Base-by-base conservation (phyloP, 371 early-diverging fungal species). In the Saksenaea vasiformis region DNA sequence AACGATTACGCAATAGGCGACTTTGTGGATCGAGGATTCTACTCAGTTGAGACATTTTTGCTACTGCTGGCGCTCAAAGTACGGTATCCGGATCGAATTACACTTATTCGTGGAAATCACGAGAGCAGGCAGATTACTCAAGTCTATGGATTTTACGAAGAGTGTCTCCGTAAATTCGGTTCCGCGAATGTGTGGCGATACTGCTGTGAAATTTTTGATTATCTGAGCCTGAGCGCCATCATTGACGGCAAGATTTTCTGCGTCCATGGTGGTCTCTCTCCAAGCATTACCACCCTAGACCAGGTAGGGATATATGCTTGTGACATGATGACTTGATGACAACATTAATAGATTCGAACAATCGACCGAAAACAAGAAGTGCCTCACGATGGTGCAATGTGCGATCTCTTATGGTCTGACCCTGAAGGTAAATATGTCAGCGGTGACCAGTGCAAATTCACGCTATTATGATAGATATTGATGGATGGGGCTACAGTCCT, bases 111-210 rank as follows among this genome's bases (percentile, higher is more conserved):
- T 58, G 99, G 99, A 54, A 99, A 99, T 82, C 99, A 99, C 74
- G 99, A 99, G 77, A 90, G 91, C 65, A 76, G 98, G 66, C 97
- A 98, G 74, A 99, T 99, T 62, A 99, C 99, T 13, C 96, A 99
- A 76, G 97, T 98, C 8, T 99, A 99, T 76, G 99, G 99, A 24
- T 99, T 99, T 73, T 99, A 98, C 76, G 99, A 99, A 74, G 99
- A 99, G 74, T 98, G 98, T 76, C 82, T 95, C 67, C 89, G 96
- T 63, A 99, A 99, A 79, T 99, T 91, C 80, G 98, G 97, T n/a
- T 92, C 93, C 0, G 92, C 94, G 41, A 92, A 93, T 72, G 99
- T 99, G 8, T 99, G 99, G 99, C 86, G 95, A 67, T 91, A 94
- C 67, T 99, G 99, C 83, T 98, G 98, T 65, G 99, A 99, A 70